Evolutionary conservation across 1,284 basidiomycete species (phyloP).

Genomic region (Heterobasidion parviporum): DNA sequence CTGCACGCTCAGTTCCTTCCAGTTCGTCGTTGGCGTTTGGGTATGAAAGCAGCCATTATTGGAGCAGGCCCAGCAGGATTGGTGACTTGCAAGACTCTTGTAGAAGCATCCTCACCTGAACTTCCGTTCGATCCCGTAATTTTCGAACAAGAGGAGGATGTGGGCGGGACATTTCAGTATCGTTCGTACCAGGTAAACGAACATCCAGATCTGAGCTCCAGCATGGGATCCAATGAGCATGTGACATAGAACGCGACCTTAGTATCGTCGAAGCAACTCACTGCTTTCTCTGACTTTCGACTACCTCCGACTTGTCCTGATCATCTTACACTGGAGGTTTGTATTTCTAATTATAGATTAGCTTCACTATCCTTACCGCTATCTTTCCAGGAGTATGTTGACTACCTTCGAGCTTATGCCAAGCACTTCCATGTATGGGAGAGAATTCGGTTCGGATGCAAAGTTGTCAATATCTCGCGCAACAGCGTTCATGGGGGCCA

Average conservation of each 20-base stretch:
- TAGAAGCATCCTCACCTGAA: constrained; percentile 31
- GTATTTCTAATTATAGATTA: background rate
- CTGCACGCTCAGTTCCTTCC: too few species aligned
- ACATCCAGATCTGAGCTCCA: background rate
- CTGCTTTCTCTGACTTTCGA: constrained; percentile 58
- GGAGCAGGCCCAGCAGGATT: constrained; percentile 57
- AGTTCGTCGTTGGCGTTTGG: too few species aligned
- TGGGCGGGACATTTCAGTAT: constrained; percentile 55
- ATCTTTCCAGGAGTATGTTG: constrained; percentile 37
- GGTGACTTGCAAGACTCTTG: constrained; percentile 50
- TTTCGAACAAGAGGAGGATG: constrained; percentile 52
- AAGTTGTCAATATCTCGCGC: constrained; percentile 33
- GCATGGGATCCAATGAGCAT: constrained; percentile 1
- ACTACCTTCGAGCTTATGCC: constrained; percentile 49
- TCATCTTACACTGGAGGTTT: constrained; percentile 46
- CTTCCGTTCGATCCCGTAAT: constrained; percentile 42
- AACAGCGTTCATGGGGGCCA: constrained; percentile 22
- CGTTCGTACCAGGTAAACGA: constrained; percentile 29
- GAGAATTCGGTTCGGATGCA: constrained; percentile 35
- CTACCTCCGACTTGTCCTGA: constrained; percentile 43
- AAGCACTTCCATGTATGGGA: constrained; percentile 34
- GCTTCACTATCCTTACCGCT: background rate
- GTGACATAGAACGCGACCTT: constrained; percentile 42
- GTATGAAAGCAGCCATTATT: constrained; percentile 23
- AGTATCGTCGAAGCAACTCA: constrained; percentile 56